Base-by-base conservation (phyloP, 257 asterid genomes). In the Nicotiana noctiflora region DNA sequence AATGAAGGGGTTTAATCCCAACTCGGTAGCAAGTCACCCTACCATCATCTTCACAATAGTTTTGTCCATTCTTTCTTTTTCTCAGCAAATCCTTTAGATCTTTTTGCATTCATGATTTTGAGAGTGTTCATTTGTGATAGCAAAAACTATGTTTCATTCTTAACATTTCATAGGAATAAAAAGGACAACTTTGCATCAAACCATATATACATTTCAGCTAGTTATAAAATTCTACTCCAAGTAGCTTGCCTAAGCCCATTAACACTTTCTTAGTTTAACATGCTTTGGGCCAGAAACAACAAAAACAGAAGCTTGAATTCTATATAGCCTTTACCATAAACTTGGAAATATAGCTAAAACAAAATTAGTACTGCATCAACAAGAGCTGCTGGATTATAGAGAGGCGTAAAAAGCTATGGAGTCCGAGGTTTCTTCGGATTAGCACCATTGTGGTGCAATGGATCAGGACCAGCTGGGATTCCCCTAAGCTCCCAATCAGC, bases 381-480 rank as follows among this genome's bases (percentile, higher is more conserved):
- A 40, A 40, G 49, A 40, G 49, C 12, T 40, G 49, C 12, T 0
- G 12, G 49, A 2, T 40, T 40, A 40, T 40, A 40, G 49, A 40
- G 49, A 12, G 3, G 3, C n/a, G n/a, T 40, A 2, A 40, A 40
- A 40, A 8, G 49, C 84, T 85, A 91, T 60, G 95, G 93, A 19
- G 87, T 87, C 9, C 81, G 75, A 52, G 91, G 93, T 87, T 89
- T 89, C 81, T 82, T 84, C 17, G 92, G 91, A 34, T 60, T 82
- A 46, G 82, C 89, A 17, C 90, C 92, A 76, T 87, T 83, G 80
- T 91, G 93, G 86, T 91, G 95, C 83, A 91, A 56, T 6, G 95
- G 95, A 89, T 91, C 90, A 37, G 95, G 93, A 0, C 93, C 95
- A 0, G 88, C 88, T 0, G 93, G 95, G 77, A 91, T 92, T 8